A percentile compares a stretch with the other conserved stretches of the same genome.
Conservation (phyloP, 495 filamentous ascomycete genomes). For the Aspergillus mulundensis region DNA sequence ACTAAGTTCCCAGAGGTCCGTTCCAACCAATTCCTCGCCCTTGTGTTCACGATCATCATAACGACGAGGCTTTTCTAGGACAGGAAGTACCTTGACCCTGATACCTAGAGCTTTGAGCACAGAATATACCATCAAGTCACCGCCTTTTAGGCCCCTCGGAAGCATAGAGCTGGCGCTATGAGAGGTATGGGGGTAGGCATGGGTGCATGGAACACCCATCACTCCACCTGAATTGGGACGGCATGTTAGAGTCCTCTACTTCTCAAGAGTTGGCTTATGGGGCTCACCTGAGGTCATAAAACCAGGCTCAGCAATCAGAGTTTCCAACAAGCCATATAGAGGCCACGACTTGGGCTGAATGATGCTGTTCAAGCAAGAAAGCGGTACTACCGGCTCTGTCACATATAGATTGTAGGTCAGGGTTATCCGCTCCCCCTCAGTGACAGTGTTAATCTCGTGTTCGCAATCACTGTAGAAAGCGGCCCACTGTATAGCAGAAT, state of each 20-base stretch:
- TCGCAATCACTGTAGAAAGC: slow-evolving; percentile 61
- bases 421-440: slow-evolving; percentile 48
- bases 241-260: neutral
- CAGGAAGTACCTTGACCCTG: slow-evolving; percentile 5
- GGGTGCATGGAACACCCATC: too few species aligned
- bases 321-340: neutral
- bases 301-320: neutral
- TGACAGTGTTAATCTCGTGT: slow-evolving; percentile 53
- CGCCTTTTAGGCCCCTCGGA: slow-evolving; percentile 34
- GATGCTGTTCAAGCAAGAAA: neutral
- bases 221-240: too few species aligned
- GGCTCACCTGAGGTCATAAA: neutral
- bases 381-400: neutral
- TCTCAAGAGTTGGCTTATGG: too few species aligned
- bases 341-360: neutral
- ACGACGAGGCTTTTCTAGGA: too few species aligned
- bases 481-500: slow-evolving; percentile 45
- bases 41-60: too few species aligned
- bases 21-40: too few species aligned
- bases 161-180: slow-evolving; percentile 60
- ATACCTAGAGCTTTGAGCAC: slow-evolving; percentile 18
- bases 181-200: slow-evolving; percentile 10
- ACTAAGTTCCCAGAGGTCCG: too few species aligned
- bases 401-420: slow-evolving; percentile 58
- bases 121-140: slow-evolving; percentile 19